A percentile compares a stretch with the other conserved stretches of the same genome.
Conservation (phyloP, 176 grass and related monocot species). For the Phyllostachys edulis region DNA sequence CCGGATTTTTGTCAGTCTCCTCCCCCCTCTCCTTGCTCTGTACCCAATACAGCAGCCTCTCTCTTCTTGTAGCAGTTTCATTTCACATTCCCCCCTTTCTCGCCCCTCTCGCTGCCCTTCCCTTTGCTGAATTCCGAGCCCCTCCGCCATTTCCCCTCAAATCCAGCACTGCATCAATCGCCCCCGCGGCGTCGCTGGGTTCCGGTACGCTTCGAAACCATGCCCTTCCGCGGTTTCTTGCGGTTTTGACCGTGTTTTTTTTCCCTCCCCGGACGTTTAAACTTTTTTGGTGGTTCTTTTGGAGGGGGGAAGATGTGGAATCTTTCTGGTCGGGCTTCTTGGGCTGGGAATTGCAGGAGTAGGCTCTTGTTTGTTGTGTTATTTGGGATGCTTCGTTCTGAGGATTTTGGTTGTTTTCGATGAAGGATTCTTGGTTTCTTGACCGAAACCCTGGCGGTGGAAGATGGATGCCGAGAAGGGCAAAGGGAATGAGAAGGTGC, state of each 20-base stretch:
- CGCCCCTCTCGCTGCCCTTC: background rate
- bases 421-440: slow-evolving; percentile 50
- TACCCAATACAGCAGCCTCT: slow-evolving; percentile 7
- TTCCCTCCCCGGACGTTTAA: slow-evolving; percentile 13
- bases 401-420: slow-evolving; percentile 32
- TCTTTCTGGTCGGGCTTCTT: slow-evolving; percentile 23
- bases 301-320: background rate
- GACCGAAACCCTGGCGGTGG: slow-evolving; percentile 37
- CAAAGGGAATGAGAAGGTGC: slow-evolving; percentile 40
- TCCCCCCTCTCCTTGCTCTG: background rate
- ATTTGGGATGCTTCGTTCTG: slow-evolving; percentile 5
- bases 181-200: background rate
- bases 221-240: slow-evolving; percentile 16
- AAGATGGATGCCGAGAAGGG: slow-evolving; percentile 38
- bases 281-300: slow-evolving; percentile 9
- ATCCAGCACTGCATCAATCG: slow-evolving; percentile 10
- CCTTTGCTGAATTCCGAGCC: slow-evolving; percentile 20
- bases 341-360: slow-evolving; percentile 18
- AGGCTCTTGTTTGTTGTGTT: slow-evolving; percentile 9
- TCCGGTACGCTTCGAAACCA: slow-evolving; percentile 30
- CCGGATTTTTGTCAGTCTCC: slow-evolving; percentile 52
- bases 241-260: slow-evolving; percentile 46
- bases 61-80: background rate
- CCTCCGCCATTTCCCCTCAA: slow-evolving; percentile 20
- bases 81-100: background rate